Evolutionary conservation across 495 filamentous ascomycete genomes (phyloP).

Genomic region (Lasiosphaeris hirsuta): DNA sequence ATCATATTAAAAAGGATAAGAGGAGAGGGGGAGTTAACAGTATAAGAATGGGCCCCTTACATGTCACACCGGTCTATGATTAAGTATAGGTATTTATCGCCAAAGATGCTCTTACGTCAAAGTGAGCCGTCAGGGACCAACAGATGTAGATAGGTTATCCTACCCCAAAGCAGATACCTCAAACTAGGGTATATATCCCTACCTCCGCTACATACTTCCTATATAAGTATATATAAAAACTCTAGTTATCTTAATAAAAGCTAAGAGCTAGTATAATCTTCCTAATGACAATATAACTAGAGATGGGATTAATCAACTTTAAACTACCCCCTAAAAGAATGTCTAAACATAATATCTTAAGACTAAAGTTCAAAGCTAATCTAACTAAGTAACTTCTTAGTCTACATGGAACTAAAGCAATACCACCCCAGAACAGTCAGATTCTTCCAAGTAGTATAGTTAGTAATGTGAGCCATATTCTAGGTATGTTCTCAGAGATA

Average conservation of each 20-base stretch:
- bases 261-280: slow-evolving; percentile 1
- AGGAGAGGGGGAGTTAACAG: slow-evolving; percentile 2
- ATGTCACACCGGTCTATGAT: slow-evolving; percentile 1
- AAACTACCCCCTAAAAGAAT: slow-evolving; percentile 8
- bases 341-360: neutral
- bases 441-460: slow-evolving; percentile 1
- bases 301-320: slow-evolving; percentile 6
- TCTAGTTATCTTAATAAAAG: slow-evolving; percentile 1
- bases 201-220: neutral
- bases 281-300: neutral
- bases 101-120: slow-evolving; percentile 4
- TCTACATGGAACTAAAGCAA: slow-evolving; percentile 4
- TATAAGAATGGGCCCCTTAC: slow-evolving; percentile 2
- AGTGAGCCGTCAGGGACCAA: slow-evolving; percentile 1
- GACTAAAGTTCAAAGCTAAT: slow-evolving; percentile 5
- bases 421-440: slow-evolving; percentile 1
- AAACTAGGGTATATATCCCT: slow-evolving; percentile 5
- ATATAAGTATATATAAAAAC: neutral
- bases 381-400: slow-evolving; percentile 3
- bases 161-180: slow-evolving; percentile 1
- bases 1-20: neutral
- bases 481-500: slow-evolving; percentile 8
- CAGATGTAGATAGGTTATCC: slow-evolving; percentile 1
- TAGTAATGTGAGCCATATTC: neutral
- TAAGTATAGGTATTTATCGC: slow-evolving; percentile 1